A percentile compares a stretch with the other conserved stretches of the same genome.
Conservation (phyloP, 352 stramenopile species). For the Pythium guiyangense region DNA sequence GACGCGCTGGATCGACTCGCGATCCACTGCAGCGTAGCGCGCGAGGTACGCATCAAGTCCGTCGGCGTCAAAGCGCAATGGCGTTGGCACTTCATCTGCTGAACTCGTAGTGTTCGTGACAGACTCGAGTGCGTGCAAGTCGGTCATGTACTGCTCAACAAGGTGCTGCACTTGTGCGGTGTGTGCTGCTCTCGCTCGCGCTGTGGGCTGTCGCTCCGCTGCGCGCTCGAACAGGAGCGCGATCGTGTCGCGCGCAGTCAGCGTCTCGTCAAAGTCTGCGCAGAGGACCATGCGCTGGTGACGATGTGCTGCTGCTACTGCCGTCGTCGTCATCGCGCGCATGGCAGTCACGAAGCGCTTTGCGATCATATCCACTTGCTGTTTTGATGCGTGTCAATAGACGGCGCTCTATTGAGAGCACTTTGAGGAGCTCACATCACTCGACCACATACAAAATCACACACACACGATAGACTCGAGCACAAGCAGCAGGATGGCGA, state of each 20-base stretch:
- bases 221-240: conserved; percentile 44
- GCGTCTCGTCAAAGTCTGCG: conserved; percentile 72
- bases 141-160: conserved; percentile 28
- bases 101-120: no score
- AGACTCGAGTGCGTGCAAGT: conserved; percentile 16
- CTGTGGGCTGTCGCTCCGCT: not conserved
- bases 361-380: no score
- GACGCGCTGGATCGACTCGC: conserved; percentile 47
- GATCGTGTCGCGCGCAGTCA: conserved; percentile 56
- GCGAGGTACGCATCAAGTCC: conserved; percentile 39
- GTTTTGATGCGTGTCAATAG: not conserved
- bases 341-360: conserved; percentile 1
- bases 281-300: conserved; percentile 42
- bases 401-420: not conserved
- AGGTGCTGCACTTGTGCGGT: conserved; percentile 20
- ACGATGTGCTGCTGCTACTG: not conserved
- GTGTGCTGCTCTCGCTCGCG: conserved; percentile 9
- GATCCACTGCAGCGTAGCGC: conserved; percentile 35
- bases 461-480: not conserved
- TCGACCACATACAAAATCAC: not conserved
- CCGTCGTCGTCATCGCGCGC: not conserved
- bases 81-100: not conserved
- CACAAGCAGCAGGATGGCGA: conserved; percentile 32
- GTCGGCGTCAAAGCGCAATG: conserved; percentile 22
- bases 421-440: not conserved